Conservation (phyloP, 2,329 filamentous ascomycete genomes). For the Cladosporium sphaerospermum region DNA sequence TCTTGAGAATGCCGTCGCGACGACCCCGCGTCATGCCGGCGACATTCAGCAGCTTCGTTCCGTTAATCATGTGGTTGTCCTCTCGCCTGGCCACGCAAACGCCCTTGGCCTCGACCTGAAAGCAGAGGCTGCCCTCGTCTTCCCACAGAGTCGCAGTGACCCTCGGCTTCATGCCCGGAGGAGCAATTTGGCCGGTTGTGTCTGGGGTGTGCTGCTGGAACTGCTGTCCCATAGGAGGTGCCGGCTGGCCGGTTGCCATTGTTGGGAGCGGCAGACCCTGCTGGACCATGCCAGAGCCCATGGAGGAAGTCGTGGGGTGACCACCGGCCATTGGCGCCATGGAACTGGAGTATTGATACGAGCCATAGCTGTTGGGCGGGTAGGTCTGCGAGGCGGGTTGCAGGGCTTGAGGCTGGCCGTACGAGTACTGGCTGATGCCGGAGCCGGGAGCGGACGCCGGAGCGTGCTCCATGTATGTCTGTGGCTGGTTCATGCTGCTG, state of each 20-base stretch:
- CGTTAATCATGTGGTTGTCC: slow-evolving; percentile 99
- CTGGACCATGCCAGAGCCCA: slow-evolving; percentile 60
- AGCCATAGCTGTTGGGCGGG: slow-evolving; percentile 59
- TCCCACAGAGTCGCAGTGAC: slow-evolving; percentile 98
- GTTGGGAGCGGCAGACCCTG: slow-evolving; percentile 58
- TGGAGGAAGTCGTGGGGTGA: slow-evolving; percentile 62
- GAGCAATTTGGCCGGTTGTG: slow-evolving; percentile 84
- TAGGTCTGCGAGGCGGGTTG: slow-evolving; percentile 30
- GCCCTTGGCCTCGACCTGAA: slow-evolving; percentile 92
- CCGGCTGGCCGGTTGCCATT: slow-evolving; percentile 22
- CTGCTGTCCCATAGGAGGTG: slow-evolving; percentile 17
- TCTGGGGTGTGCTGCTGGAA: slow-evolving; percentile 50
- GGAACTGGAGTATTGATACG: slow-evolving; percentile 69
- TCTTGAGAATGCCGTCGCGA: slow-evolving; percentile 93
- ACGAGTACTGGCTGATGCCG: slow-evolving; percentile 69
- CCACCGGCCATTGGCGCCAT: slow-evolving; percentile 71
- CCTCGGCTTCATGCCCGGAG: slow-evolving; percentile 89
- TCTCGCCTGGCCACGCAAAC: slow-evolving; percentile 93
- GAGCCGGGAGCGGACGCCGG: slow-evolving; percentile 61
- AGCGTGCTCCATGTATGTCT: slow-evolving; percentile 74
- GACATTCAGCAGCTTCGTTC: slow-evolving; percentile 93
- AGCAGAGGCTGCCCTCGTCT: slow-evolving; percentile 94
- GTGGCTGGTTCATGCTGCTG: slow-evolving; percentile 71
- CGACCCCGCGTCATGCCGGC: slow-evolving; percentile 96
- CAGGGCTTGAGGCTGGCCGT: slow-evolving; percentile 54